These are phyloP conservation scores for Hypericum androsaemum DNA, from an alignment of 345 rosid genomes.

Conservation along the genomic window DNA sequence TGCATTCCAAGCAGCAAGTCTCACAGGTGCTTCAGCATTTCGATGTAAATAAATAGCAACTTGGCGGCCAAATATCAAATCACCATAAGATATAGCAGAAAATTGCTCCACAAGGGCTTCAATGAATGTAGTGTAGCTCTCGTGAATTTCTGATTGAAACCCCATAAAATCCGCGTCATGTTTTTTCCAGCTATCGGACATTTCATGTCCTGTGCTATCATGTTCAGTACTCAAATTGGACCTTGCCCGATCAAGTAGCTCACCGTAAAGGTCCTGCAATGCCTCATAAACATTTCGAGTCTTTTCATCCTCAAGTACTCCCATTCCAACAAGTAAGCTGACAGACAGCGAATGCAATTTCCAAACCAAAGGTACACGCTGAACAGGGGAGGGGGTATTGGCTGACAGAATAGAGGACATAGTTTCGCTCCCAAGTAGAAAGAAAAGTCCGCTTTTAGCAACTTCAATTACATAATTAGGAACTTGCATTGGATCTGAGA, in stretches of 20 bases:
- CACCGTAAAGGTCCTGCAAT: constrained; percentile 69
- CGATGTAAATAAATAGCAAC: constrained; percentile 61
- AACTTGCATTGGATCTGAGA: constrained; percentile 16
- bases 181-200: constrained; percentile 17
- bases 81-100: constrained; percentile 74
- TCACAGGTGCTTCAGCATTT: constrained; percentile 47
- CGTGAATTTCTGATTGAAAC: constrained; percentile 62
- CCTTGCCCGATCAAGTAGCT: constrained; percentile 43
- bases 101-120: constrained; percentile 77
- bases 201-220: not conserved
- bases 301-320: constrained; percentile 56
- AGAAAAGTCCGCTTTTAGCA: constrained; percentile 70
- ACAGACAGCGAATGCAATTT: constrained; percentile 77
- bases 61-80: constrained; percentile 63
- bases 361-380: constrained; percentile 58
- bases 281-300: constrained; percentile 49
- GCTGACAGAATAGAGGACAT: constrained; percentile 30
- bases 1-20: constrained; percentile 68
- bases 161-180: constrained; percentile 31
- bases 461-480: constrained; percentile 34
- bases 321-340: constrained; percentile 61
- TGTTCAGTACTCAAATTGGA: constrained; percentile 9
- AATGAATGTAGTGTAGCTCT: constrained; percentile 58
- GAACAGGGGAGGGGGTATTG: constrained; percentile 37
- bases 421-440: constrained; percentile 71